Evolutionary conservation across 371 early-diverging fungal genomes (phyloP).

Genomic region (Fennellomyces sp.): DNA sequence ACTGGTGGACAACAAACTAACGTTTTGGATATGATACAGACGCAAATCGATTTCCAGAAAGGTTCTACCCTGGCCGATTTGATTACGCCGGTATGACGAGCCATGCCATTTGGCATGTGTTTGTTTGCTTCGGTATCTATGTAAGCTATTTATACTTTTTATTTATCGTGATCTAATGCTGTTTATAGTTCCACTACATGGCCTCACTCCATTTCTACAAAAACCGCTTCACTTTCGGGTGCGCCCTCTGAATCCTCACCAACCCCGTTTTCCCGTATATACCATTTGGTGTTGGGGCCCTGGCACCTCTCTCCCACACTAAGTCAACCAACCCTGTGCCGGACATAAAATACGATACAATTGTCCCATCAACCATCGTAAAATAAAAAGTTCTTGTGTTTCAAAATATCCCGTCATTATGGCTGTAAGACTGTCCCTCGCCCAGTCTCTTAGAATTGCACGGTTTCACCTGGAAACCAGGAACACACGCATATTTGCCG

Average conservation of each 20-base stretch:
- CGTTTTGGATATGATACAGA: conserved; percentile 28
- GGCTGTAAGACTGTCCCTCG: too few species aligned
- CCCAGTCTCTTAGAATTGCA: too few species aligned
- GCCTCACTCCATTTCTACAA: conserved; percentile 53
- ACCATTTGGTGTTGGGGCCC: too few species aligned
- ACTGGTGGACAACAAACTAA: not conserved
- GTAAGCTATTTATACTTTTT: conserved; percentile 23
- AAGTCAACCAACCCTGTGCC: too few species aligned
- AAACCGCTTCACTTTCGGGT: conserved; percentile 43
- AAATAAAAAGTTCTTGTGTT: too few species aligned
- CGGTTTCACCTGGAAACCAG: too few species aligned
- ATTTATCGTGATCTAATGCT: not conserved
- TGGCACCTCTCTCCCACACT: too few species aligned
- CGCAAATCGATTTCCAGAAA: conserved; percentile 74
- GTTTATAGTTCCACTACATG: conserved; percentile 50
- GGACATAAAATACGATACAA: too few species aligned
- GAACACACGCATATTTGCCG: too few species aligned
- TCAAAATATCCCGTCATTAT: too few species aligned
- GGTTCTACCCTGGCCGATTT: conserved; percentile 72
- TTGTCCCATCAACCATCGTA: too few species aligned
- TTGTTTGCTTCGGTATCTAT: conserved; percentile 68
- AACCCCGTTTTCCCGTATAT: too few species aligned
- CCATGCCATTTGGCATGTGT: conserved; percentile 82
- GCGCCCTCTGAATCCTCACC: conserved; percentile 10
- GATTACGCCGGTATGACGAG: conserved; percentile 72